These are phyloP conservation scores for Phytophthora litchii DNA, from an alignment of 352 stramenopile species.

Conservation along the genomic window DNA sequence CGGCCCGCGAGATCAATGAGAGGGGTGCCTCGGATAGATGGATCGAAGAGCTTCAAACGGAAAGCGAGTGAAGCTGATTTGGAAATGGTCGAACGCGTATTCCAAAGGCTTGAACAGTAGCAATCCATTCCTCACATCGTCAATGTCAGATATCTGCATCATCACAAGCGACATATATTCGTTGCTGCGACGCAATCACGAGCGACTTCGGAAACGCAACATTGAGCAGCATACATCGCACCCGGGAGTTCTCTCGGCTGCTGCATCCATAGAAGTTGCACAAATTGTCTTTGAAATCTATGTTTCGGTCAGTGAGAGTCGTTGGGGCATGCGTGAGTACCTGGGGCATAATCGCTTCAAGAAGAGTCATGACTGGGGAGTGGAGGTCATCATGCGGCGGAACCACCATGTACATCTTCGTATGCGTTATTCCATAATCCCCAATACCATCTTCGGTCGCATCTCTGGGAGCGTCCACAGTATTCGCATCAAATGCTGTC, in stretches of 20 bases:
- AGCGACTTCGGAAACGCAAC: conserved; percentile 26
- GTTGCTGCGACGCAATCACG: conserved; percentile 33
- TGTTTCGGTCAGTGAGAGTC: conserved; percentile 13
- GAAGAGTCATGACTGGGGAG: no score
- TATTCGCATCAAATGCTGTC: no score
- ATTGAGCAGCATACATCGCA: conserved; percentile 33
- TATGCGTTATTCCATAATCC: no score
- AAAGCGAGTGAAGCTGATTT: conserved; percentile 16
- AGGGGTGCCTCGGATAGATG: neutral
- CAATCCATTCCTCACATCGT: conserved; percentile 35
- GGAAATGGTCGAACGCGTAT: conserved; percentile 14
- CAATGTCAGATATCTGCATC: conserved; percentile 40
- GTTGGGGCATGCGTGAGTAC: conserved; percentile 20
- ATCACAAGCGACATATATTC: conserved; percentile 19
- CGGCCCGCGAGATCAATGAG: no score
- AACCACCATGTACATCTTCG: no score
- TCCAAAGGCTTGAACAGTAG: conserved; percentile 32
- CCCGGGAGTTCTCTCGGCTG: conserved; percentile 17
- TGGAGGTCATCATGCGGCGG: no score
- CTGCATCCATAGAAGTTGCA: conserved; percentile 32
- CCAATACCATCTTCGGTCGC: no score
- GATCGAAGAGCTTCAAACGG: neutral
- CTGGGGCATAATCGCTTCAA: conserved; percentile 18
- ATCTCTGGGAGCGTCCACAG: no score
- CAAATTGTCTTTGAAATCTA: conserved; percentile 16